Percentiles rank a stretch among this genome's conserved stretches.
Conservation (phyloP, 805 yeast genomes). For the Maudiozyma turicensis region DNA sequence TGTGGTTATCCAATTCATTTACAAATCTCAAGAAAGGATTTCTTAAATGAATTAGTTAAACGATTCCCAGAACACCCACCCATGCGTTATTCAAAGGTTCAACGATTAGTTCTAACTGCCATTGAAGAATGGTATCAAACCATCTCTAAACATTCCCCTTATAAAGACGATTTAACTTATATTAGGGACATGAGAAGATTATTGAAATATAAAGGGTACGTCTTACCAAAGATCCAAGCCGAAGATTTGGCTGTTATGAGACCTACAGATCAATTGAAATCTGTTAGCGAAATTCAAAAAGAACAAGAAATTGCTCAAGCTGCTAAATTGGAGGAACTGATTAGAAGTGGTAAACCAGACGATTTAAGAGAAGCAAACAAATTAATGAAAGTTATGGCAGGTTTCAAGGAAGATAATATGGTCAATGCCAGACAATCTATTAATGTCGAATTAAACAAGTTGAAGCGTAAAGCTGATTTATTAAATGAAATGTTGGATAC, state of each 20-base stretch:
- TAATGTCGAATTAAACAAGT: constrained; percentile 71
- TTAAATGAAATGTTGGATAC: constrained; percentile 75
- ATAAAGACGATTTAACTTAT: constrained; percentile 85
- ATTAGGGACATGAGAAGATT: constrained; percentile 94
- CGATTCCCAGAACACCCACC: constrained; percentile 95
- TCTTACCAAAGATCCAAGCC: constrained; percentile 81
- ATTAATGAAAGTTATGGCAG: constrained; percentile 96
- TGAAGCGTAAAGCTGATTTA: constrained; percentile 77
- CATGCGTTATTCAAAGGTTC: constrained; percentile 69
- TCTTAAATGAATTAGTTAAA: constrained; percentile 84
- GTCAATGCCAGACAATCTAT: constrained; percentile 63
- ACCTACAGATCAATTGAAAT: constrained; percentile 78
- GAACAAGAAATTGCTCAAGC: constrained; percentile 90
- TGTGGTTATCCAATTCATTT: constrained; percentile 96
- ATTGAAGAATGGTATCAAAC: constrained; percentile 98
- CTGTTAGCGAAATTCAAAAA: constrained; percentile 80
- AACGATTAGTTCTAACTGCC: constrained; percentile 74
- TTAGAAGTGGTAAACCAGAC: constrained; percentile 90
- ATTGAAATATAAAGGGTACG: constrained; percentile 80
- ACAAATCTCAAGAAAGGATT: constrained; percentile 91
- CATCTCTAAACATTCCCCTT: constrained; percentile 77
- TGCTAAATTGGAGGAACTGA: constrained; percentile 91
- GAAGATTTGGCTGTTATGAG: constrained; percentile 91
- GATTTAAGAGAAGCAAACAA: constrained; percentile 95
- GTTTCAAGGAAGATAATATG: constrained; percentile 74